Percentiles rank a stretch among this genome's conserved stretches.
Conservation (phyloP, 164 flowering plant genomes). For the Nelumbo lutea region DNA sequence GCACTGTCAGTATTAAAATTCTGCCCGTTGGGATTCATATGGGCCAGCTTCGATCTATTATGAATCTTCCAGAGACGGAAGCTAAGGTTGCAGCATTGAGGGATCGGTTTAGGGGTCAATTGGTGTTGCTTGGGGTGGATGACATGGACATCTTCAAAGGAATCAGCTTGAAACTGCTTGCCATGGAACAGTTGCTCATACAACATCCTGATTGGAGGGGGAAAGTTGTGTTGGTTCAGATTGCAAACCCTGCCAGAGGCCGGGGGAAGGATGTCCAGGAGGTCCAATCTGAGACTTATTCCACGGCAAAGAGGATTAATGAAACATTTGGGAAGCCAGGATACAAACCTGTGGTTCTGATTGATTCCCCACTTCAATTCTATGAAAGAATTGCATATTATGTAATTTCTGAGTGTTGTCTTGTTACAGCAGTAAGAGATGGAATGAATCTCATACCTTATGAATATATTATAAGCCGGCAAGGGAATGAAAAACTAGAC, state of each 20-base stretch:
- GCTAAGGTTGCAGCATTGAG: slow-evolving; percentile 31
- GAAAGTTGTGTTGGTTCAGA: slow-evolving; percentile 52
- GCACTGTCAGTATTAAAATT: slow-evolving; percentile 59
- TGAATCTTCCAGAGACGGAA: slow-evolving; percentile 50
- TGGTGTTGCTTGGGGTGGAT: slow-evolving; percentile 58
- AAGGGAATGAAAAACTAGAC: slow-evolving; percentile 47
- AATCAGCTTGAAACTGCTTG: slow-evolving; percentile 54
- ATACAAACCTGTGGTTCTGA: slow-evolving; percentile 46
- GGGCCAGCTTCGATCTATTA: slow-evolving; percentile 44
- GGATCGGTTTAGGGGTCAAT: slow-evolving; percentile 30
- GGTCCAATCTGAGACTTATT: slow-evolving; percentile 41
- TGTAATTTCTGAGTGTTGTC: slow-evolving; percentile 55
- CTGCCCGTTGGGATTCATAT: slow-evolving; percentile 61
- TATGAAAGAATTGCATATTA: slow-evolving; percentile 54
- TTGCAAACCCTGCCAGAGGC: slow-evolving; percentile 65
- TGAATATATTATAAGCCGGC: slow-evolving; percentile 47
- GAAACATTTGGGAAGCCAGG: slow-evolving; percentile 35
- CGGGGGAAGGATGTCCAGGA: slow-evolving; percentile 59
- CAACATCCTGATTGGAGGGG: slow-evolving; percentile 49
- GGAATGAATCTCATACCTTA: slow-evolving; percentile 70
- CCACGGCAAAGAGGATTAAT: slow-evolving; percentile 46
- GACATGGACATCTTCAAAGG: slow-evolving; percentile 73
- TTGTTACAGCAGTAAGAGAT: slow-evolving; percentile 62
- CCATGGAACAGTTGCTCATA: slow-evolving; percentile 50
- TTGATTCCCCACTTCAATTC: slow-evolving; percentile 45